Conservation (phyloP, 768 basidiomycete genomes). For the Tulasnella sp. region DNA sequence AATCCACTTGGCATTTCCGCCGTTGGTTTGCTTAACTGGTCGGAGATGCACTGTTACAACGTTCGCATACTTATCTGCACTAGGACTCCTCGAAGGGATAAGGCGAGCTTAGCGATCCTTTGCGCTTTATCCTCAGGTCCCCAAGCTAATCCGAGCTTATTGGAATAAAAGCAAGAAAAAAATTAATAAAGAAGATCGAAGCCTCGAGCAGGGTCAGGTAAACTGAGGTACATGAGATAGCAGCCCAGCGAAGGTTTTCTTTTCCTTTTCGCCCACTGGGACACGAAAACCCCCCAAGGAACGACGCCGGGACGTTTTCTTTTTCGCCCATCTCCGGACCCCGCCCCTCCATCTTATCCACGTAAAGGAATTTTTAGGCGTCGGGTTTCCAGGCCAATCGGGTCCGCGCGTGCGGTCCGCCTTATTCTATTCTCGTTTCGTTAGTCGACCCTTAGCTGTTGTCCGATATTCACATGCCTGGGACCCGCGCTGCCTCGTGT, state of each 20-base stretch:
- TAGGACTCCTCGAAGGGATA: neutral
- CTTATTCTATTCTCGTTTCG: neutral
- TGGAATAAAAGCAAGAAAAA: neutral
- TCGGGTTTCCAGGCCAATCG: constrained; percentile 3
- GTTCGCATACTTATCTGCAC: neutral
- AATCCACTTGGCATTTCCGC: neutral
- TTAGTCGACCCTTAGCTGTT: neutral
- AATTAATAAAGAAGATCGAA: neutral
- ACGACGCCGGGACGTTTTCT: no score
- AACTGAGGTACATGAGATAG: neutral
- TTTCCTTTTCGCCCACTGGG: neutral
- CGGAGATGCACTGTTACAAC: neutral
- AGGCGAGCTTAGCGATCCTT: neutral
- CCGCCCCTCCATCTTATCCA: neutral
- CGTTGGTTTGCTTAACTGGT: neutral
- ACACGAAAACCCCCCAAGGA: neutral
- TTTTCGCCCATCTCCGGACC: no score
- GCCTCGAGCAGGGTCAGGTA: constrained; percentile 6
- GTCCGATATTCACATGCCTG: constrained; percentile 3
- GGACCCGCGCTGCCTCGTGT: constrained; percentile 6
- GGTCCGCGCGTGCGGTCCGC: neutral
- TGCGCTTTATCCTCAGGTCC: neutral
- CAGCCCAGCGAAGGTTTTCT: no score
- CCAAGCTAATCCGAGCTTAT: neutral
- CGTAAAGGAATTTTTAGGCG: neutral